A percentile compares a stretch with the other conserved stretches of the same genome.
phyloP scores from a whole-genome alignment of 1,284 basidiomycete species.

The Tylopilus sp. region DNA sequence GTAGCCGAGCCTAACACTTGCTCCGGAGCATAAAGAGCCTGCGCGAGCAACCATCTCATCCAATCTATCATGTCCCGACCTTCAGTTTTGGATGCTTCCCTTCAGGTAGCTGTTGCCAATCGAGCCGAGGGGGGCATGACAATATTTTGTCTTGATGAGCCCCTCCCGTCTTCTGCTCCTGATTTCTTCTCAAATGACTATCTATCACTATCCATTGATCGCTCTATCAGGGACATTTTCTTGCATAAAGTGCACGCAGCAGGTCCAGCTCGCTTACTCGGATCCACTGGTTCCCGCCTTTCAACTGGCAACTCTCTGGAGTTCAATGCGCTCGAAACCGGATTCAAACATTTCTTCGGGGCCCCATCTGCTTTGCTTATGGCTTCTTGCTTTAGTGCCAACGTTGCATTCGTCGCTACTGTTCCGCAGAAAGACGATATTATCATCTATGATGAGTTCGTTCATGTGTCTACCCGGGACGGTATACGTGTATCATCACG shows the following conservation, averaged over 20 bases:
- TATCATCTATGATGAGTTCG: slow-evolving; percentile 55
- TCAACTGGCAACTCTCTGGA: slow-evolving; percentile 44
- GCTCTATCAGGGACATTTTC: slow-evolving; percentile 33
- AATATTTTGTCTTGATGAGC: slow-evolving; percentile 14
- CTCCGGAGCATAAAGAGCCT: slow-evolving; percentile 13
- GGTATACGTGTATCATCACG: slow-evolving; percentile 47
- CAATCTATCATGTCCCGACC: slow-evolving; percentile 9
- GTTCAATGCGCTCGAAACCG: slow-evolving; percentile 13
- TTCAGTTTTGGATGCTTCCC: slow-evolving; percentile 10
- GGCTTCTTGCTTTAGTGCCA: slow-evolving; percentile 62
- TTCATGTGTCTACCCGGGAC: slow-evolving; percentile 59
- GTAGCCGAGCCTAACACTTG: background rate
- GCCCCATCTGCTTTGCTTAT: slow-evolving; percentile 49
- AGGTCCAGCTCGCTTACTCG: slow-evolving; percentile 36
- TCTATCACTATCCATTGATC: slow-evolving; percentile 48
- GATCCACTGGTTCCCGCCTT: slow-evolving; percentile 57
- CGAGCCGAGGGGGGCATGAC: slow-evolving; percentile 7
- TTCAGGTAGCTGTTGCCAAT: slow-evolving; percentile 17
- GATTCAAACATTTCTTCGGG: slow-evolving; percentile 13
- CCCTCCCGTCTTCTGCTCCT: slow-evolving; percentile 36
- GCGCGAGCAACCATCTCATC: background rate
- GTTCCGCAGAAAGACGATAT: slow-evolving; percentile 50
- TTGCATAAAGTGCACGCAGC: slow-evolving; percentile 28
- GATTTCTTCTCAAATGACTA: slow-evolving; percentile 65
- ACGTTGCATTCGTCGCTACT: slow-evolving; percentile 51